Evolutionary conservation across 225 moss, liverwort and hornwort species (phyloP).

Genomic region (Sphagnum tenellum): DNA sequence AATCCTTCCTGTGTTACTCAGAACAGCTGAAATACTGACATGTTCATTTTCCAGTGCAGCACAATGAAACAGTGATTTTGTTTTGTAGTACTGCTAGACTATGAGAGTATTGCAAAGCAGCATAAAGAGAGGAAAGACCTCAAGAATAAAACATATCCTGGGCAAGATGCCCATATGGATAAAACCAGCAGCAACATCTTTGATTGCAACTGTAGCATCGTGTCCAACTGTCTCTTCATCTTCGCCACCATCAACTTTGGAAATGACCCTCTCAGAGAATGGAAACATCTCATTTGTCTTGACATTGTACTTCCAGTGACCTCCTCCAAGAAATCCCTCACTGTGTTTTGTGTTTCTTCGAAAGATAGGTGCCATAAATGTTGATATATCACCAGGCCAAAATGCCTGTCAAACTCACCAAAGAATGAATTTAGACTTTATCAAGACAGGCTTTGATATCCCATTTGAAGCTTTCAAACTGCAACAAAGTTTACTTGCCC

Average conservation of each 20-base stretch:
- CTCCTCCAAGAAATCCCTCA: slow-evolving; percentile 72
- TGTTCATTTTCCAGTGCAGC: too few species aligned
- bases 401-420: slow-evolving; percentile 29
- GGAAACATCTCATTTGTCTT: slow-evolving; percentile 53
- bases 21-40: too few species aligned
- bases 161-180: slow-evolving; percentile 91
- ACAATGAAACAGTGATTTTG: too few species aligned
- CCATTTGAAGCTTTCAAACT: too few species aligned
- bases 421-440: too few species aligned
- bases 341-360: slow-evolving; percentile 51
- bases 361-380: slow-evolving; percentile 71
- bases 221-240: slow-evolving; percentile 52
- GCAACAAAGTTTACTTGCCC: too few species aligned
- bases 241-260: slow-evolving; percentile 46
- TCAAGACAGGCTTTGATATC: too few species aligned
- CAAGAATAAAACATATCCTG: slow-evolving; percentile 83
- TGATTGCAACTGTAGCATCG: slow-evolving; percentile 50
- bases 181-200: slow-evolving; percentile 85
- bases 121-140: slow-evolving; percentile 27
- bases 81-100: too few species aligned
- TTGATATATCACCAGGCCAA: slow-evolving; percentile 69
- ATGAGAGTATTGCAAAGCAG: too few species aligned
- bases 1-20: too few species aligned
- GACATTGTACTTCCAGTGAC: slow-evolving; percentile 74
- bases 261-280: slow-evolving; percentile 17